phyloP scores from a whole-genome alignment of 2,329 filamentous ascomycete species.

The Neonectria coccinea region DNA sequence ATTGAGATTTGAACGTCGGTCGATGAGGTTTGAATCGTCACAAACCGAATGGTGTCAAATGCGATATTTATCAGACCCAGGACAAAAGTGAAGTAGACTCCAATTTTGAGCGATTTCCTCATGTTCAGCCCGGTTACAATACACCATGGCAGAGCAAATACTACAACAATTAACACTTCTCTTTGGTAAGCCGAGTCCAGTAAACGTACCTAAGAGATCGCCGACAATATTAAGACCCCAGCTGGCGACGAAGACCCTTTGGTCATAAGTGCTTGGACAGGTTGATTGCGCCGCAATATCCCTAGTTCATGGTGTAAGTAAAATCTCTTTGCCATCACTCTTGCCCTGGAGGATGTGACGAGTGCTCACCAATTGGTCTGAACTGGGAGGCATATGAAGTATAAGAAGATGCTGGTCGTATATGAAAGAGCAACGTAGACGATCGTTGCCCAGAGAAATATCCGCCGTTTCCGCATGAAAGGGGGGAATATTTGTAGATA shows the following conservation, averaged over 20 bases:
- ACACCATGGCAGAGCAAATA: constrained; percentile 16
- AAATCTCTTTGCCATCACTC: no score
- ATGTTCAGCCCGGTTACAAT: constrained; percentile 4
- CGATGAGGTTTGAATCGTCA: constrained; percentile 24
- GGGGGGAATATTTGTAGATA: constrained; percentile 38
- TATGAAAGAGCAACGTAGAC: constrained; percentile 22
- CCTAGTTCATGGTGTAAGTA: background rate
- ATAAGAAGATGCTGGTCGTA: constrained; percentile 17
- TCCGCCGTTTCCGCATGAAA: constrained; percentile 34
- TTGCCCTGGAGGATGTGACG: no score
- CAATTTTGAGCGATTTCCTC: background rate
- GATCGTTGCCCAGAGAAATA: constrained; percentile 19
- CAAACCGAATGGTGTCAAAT: constrained; percentile 35
- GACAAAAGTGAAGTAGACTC: constrained; percentile 29
- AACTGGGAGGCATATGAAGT: constrained; percentile 34
- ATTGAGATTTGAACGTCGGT: constrained; percentile 27
- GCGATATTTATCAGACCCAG: constrained; percentile 36
- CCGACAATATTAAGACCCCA: background rate
- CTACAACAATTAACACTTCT: background rate
- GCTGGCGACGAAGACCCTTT: background rate
- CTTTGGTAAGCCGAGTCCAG: no score
- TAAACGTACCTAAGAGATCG: background rate
- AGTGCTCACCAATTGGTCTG: constrained; percentile 29
- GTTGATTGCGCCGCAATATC: background rate
- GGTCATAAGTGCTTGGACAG: no score